A percentile compares a stretch with the other conserved stretches of the same genome.
Conservation (phyloP, 192 early-diverging fungal genomes). For the Mortierella claussenii region DNA sequence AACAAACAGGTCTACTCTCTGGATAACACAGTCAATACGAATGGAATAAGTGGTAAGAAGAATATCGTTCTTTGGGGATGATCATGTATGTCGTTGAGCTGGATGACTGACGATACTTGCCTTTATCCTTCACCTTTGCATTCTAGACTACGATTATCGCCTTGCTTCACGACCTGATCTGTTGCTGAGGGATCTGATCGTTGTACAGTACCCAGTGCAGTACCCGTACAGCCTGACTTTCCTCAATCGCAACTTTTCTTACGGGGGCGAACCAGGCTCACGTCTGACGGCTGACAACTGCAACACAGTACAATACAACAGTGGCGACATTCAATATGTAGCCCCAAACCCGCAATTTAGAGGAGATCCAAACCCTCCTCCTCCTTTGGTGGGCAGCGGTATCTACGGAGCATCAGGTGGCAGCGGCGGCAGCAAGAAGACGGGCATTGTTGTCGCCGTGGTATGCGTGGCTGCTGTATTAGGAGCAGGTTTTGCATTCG, state of each 20-base stretch:
- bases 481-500: constrained; percentile 40
- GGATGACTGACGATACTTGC: too few relatives aligned
- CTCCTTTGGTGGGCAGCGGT: constrained; percentile 3
- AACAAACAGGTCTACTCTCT: constrained; percentile 15
- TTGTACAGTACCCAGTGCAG: constrained; percentile 51
- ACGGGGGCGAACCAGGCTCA: not conserved
- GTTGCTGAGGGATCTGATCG: constrained; percentile 55
- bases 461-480: constrained; percentile 23
- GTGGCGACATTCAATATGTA: constrained; percentile 1
- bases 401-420: constrained; percentile 11
- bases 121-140: too few relatives aligned
- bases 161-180: constrained; percentile 57
- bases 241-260: constrained; percentile 32
- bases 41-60: constrained; percentile 29
- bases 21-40: not conserved
- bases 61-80: not conserved
- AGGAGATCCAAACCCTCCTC: not conserved
- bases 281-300: not conserved
- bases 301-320: not conserved
- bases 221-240: constrained; percentile 26
- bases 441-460: constrained; percentile 23
- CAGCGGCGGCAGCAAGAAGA: constrained; percentile 10
- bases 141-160: constrained; percentile 54
- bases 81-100: too few relatives aligned
- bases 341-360: not conserved